A percentile compares a stretch with the other conserved stretches of the same genome.
These are phyloP conservation scores for Jimgerdemannia lactiflua DNA, from an alignment of 192 early-diverging fungal genomes.

Conservation along the genomic window DNA sequence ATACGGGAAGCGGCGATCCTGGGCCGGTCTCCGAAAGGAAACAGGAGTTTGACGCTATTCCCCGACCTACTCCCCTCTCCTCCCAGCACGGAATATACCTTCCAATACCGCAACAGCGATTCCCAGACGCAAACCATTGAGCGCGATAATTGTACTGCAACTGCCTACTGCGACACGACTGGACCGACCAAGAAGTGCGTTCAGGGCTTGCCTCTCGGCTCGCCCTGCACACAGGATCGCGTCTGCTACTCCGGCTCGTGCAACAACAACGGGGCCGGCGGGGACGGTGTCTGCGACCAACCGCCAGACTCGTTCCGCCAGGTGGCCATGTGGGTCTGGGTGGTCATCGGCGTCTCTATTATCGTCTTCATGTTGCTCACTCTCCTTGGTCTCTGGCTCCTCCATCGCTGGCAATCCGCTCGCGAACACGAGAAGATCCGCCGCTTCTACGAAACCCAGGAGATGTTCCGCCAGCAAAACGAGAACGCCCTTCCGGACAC, in stretches of 20 bases:
- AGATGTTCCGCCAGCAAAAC: conserved; percentile 8
- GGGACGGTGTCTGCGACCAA: conserved; percentile 9
- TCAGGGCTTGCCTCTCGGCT: conserved; percentile 4
- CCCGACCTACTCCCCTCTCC: background rate
- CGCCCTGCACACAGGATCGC: conserved; percentile 24
- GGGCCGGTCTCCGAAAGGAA: conserved; percentile 6
- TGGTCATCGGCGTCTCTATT: conserved; percentile 15
- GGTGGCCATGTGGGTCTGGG: conserved; percentile 23
- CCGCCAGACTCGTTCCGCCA: conserved; percentile 26
- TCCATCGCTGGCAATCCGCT: conserved; percentile 32
- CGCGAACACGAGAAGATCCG: conserved; percentile 30
- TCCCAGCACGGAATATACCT: background rate
- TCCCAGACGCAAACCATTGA: conserved; percentile 4
- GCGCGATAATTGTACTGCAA: conserved; percentile 32
- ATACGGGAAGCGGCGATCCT: conserved; percentile 13
- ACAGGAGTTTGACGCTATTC: background rate
- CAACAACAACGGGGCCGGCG: conserved; percentile 14
- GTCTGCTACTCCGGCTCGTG: conserved; percentile 26
- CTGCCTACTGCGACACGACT: conserved; percentile 18
- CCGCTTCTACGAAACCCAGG: conserved; percentile 27
- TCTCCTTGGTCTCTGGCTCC: conserved; percentile 20
- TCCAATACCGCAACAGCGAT: conserved; percentile 1
- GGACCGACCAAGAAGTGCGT: background rate
- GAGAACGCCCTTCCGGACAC: background rate
- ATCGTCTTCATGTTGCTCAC: conserved; percentile 24